Base-by-base conservation (phyloP, 805 yeast genomes). In the Starmera quercuum region DNA sequence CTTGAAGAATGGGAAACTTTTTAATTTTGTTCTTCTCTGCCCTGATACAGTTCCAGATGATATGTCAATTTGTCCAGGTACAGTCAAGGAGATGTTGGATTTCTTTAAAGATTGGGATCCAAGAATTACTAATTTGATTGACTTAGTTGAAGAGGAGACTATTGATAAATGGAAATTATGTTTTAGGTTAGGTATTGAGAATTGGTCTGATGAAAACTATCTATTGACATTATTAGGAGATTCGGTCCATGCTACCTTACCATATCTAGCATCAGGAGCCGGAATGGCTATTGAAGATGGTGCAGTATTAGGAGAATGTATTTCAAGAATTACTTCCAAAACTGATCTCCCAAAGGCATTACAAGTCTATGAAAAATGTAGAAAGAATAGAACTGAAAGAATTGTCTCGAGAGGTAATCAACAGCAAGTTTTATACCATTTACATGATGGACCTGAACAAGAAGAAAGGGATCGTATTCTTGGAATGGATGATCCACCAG, bases 201-300 rank as follows among this genome's bases (percentile, higher is more conserved):
- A 45, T 11, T 56, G 61, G 61, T 44, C 42, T 22, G 56, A 55
- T 36, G 35, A 37, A 11, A 41, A 42, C 12, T 54, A 53, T 9
- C 45, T 49, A 35, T 41, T 53, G 17, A 42, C 48, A 22, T 38
- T 56, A 16, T 33, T 56, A 22, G 61, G 61, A 3, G 61, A 56
- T 35, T 50, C 59, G n/a, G 53, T 50, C 14, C 61, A 56, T 37
- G 59, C 61, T 17, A 56, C 59, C 6, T 38, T 56, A 23, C 61
- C 61, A 9, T 56, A 56, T 37, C 42, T 56, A 14, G 57, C 61
- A 7, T 40, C 49, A 7, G 59, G 61, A n/a, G 61, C 61, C 7
- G 52, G 58, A 7, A 55, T 54, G 47, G 59, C 61, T 4, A 40
- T 56, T 25, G 61, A 56, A 38, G 61, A 56, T 40, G 59, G 59